A percentile compares a stretch with the other conserved stretches of the same genome.
Evolutionary conservation across 768 basidiomycete species (phyloP).

Genomic region (Cystobasidiopsis lactophilus): DNA sequence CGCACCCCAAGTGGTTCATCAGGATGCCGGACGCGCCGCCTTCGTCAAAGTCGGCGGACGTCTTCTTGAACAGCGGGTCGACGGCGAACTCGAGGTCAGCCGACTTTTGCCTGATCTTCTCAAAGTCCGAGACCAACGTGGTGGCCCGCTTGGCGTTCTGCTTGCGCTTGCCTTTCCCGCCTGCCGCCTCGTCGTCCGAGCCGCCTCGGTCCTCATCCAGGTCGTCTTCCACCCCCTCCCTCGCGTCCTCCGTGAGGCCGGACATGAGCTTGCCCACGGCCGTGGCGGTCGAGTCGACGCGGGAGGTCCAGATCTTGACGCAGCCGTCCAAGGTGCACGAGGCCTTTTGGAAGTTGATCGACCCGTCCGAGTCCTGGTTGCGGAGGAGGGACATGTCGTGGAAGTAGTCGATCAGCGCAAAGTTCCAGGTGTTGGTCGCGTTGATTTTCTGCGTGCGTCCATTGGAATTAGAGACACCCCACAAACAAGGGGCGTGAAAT

Average conservation of each 20-base stretch:
- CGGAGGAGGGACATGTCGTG: constrained; percentile 90
- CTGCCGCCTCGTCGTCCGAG: constrained; percentile 39
- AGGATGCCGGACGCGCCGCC: constrained; percentile 85
- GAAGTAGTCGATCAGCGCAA: constrained; percentile 95
- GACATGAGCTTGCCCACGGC: constrained; percentile 88
- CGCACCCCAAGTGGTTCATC: constrained; percentile 84
- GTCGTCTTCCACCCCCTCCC: constrained; percentile 28
- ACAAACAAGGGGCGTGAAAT: not conserved
- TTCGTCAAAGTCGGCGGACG: constrained; percentile 94
- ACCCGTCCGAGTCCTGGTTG: constrained; percentile 64
- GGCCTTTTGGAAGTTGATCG: constrained; percentile 97
- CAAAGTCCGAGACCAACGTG: constrained; percentile 69
- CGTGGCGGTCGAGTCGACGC: constrained; percentile 87
- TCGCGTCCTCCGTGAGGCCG: constrained; percentile 52
- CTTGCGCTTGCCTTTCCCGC: constrained; percentile 6
- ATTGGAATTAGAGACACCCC: not conserved
- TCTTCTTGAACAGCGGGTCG: constrained; percentile 93
- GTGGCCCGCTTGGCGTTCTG: constrained; percentile 24
- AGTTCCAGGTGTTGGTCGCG: constrained; percentile 87
- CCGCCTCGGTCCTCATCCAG: constrained; percentile 40
- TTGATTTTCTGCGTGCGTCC: constrained; percentile 97
- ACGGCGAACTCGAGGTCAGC: constrained; percentile 87
- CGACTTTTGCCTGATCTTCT: constrained; percentile 68
- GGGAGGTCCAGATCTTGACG: constrained; percentile 97
- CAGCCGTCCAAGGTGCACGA: constrained; percentile 94